phyloP scores from a whole-genome alignment of 176 grass and related monocot genomes.

The Rhipidocladum racemiflorum region DNA sequence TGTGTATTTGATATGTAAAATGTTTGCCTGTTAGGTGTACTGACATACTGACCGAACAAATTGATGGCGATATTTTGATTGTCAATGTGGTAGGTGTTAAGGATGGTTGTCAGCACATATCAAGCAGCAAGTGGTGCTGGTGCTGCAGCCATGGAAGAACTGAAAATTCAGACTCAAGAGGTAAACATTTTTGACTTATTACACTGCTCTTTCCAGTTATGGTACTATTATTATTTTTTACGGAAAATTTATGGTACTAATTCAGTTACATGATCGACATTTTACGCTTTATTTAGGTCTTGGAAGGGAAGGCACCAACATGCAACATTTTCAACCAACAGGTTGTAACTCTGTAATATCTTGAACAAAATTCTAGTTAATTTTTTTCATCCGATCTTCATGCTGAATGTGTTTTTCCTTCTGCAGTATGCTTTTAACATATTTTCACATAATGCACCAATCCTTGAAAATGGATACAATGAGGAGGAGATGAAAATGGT shows the following conservation, averaged over 20 bases:
- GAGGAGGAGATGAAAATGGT: conserved; percentile 99
- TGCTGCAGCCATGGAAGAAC: conserved; percentile 94
- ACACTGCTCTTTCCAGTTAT: not conserved
- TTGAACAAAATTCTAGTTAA: not conserved
- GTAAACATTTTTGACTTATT: conserved; percentile 28
- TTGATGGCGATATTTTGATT: not conserved
- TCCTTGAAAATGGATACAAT: conserved; percentile 93
- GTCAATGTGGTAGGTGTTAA: conserved; percentile 55
- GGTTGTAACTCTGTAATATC: conserved; percentile 38
- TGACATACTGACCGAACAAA: not conserved
- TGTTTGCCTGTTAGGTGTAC: not conserved
- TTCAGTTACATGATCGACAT: not conserved
- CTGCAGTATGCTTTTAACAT: conserved; percentile 97
- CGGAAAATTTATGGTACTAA: not conserved
- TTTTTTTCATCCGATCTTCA: not conserved
- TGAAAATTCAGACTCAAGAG: conserved; percentile 79
- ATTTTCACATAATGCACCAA: conserved; percentile 88
- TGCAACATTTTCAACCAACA: conserved; percentile 92
- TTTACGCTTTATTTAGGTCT: conserved; percentile 52
- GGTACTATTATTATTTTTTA: not conserved
- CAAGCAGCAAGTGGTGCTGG: conserved; percentile 98
- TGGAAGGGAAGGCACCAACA: conserved; percentile 90
- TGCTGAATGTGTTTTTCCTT: conserved; percentile 31
- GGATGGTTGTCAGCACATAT: conserved; percentile 98
- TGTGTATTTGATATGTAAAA: not conserved